Evolutionary conservation across 2,329 filamentous ascomycete species (phyloP), one percentile per base, ranked within the genome.

Genomic region (Ceratocystis lukuohia): DNA sequence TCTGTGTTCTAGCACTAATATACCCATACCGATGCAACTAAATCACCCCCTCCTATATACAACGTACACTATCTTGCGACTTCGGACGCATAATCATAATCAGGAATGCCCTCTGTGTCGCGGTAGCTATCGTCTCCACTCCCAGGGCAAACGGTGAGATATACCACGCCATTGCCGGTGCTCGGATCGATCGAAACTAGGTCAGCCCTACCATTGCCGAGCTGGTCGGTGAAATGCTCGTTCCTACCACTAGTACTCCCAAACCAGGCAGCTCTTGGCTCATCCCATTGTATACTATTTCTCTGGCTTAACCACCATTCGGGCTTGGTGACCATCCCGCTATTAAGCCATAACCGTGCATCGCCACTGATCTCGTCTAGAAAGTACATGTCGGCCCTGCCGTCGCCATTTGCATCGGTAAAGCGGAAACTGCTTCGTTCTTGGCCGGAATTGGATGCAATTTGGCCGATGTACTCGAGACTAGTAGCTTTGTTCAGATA

Each of bases 401-500:
- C 74, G 53, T 76, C 74, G 12, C 75, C 74, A 64, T 77, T 74
- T 25, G 77, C 73, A 68, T 78, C 77, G 3, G 73, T 74, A 46
- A 70, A 78, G 7, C 72, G 72, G 10, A 75, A 64, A 66, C 77
- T 75, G 12, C 75, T 74, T 0, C 75, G 73, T 61, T 77, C 75
- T 12, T 69, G 70, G 30, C 64, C 70, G 48, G 72, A 70, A 12
- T 69, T 63, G 61, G 69, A 69, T 68, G 74, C 75, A 66, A 75
- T 69, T 70, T 74, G 73, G n/a, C 65, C 70, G 12, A 71, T 69
- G 65, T 69, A 33, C 48, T 61, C 69, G 59, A 64, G 71, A 64
- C 22, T 20, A 8, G 66, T 68, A 46, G 68, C 46, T 0, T 64
- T 64, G 28, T 71, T 68, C 59, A 75, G 69, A 6, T 33, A 74